Conservation (phyloP, 768 basidiomycete species). For the Lepiota venenata region DNA sequence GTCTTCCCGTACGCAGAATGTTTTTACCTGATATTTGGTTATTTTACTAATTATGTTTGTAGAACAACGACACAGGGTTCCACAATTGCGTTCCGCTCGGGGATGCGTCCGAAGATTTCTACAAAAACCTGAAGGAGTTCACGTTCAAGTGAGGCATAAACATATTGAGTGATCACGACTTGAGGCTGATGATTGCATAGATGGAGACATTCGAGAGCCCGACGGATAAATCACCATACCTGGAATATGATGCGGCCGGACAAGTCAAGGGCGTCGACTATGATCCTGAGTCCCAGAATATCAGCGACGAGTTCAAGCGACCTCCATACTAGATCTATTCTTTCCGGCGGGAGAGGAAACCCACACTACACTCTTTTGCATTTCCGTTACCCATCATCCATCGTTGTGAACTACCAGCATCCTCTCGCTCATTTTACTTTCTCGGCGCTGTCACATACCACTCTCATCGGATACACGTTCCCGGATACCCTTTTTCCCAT, state of each 20-base stretch:
- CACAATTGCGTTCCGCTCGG: constrained; percentile 56
- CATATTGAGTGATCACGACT: background rate
- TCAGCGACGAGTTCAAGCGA: constrained; percentile 62
- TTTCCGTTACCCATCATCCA: background rate
- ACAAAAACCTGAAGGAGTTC: constrained; percentile 47
- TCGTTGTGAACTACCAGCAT: background rate
- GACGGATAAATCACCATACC: constrained; percentile 34
- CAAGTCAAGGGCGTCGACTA: constrained; percentile 40
- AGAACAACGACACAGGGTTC: constrained; percentile 45
- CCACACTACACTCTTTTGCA: constrained; percentile 4
- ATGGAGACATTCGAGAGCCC: constrained; percentile 64
- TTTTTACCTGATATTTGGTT: background rate
- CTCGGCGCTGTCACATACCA: background rate
- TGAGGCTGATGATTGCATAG: constrained; percentile 27
- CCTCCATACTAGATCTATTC: constrained; percentile 36
- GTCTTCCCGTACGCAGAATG: constrained; percentile 46
- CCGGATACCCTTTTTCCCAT: constrained; percentile 8
- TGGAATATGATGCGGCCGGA: constrained; percentile 58
- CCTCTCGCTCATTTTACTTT: constrained; percentile 2
- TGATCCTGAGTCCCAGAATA: constrained; percentile 59
- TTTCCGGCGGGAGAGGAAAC: background rate
- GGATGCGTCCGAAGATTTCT: constrained; percentile 30
- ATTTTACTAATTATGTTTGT: constrained; percentile 6
- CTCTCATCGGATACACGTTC: background rate
- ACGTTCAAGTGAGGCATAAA: constrained; percentile 49